Evolutionary conservation across 192 early-diverging fungal species (phyloP).

Genomic region (Diversispora epigaea): DNA sequence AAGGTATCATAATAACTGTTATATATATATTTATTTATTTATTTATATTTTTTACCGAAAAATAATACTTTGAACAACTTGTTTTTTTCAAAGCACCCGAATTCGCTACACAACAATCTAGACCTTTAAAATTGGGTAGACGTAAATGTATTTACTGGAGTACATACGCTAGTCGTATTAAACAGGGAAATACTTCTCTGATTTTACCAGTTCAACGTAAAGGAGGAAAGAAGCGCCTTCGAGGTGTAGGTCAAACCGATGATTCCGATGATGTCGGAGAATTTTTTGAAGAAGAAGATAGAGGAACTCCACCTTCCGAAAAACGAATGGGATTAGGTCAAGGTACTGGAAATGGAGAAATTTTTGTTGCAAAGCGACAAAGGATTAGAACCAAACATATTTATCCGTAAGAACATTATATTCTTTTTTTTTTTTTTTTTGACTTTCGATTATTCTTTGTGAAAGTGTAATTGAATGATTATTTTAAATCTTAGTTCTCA

Average conservation of each 20-base stretch:
- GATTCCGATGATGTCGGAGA: conserved; percentile 51
- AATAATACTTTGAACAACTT: neutral
- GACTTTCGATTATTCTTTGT: neutral
- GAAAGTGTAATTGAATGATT: neutral
- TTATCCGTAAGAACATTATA: conserved; percentile 35
- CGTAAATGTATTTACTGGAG: conserved; percentile 18
- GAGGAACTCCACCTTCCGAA: conserved; percentile 38
- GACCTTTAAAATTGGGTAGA: neutral
- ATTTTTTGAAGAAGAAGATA: conserved; percentile 43
- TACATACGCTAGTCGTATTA: conserved; percentile 52
- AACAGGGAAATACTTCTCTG: conserved; percentile 52
- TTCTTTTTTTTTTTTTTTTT: neutral
- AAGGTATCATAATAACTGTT: neutral
- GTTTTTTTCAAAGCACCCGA: neutral
- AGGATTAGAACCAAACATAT: conserved; percentile 41
- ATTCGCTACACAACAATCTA: neutral
- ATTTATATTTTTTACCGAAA: neutral
- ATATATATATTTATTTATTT: neutral
- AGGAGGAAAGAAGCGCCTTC: conserved; percentile 40
- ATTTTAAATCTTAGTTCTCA: conserved; percentile 34
- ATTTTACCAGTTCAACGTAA: conserved; percentile 46
- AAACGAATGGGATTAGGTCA: conserved; percentile 29
- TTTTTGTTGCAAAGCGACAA: conserved; percentile 31
- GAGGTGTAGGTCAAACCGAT: conserved; percentile 42
- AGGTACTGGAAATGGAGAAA: conserved; percentile 43